Percentiles rank a stretch among this genome's conserved stretches.
phyloP scores from a whole-genome alignment of 1,284 basidiomycete species.

The Microbotryum scabiosae region DNA sequence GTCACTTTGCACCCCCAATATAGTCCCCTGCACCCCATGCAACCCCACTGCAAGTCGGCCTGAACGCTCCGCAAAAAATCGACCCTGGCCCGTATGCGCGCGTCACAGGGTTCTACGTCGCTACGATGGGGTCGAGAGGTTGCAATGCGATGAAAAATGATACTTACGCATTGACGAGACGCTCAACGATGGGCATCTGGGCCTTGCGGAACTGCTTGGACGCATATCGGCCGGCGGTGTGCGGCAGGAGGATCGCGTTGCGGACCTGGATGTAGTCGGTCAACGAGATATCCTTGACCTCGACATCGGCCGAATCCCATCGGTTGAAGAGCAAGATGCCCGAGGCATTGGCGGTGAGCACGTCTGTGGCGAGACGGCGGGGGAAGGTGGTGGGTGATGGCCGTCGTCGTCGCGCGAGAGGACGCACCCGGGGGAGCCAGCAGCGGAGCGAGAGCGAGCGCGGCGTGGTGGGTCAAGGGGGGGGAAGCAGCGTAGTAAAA shows the following conservation, averaged over 20 bases:
- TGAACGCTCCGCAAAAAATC: too few species aligned
- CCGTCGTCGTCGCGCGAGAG: too few species aligned
- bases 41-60: too few species aligned
- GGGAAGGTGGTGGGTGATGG: too few species aligned
- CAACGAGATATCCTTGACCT: conserved; percentile 98
- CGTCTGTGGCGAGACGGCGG: conserved; percentile 3
- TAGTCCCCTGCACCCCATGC: too few species aligned
- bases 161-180: conserved; percentile 88
- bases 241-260: conserved; percentile 54
- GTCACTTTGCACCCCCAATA: too few species aligned
- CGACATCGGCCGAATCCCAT: conserved; percentile 82
- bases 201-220: conserved; percentile 99
- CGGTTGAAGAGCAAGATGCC: conserved; percentile 86
- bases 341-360: conserved; percentile 30
- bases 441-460: too few species aligned
- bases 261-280: conserved; percentile 99
- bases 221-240: conserved; percentile 98
- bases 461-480: too few species aligned
- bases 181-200: conserved; percentile 99
- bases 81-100: too few species aligned
- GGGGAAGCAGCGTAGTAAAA: not conserved
- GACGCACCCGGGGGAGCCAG: too few species aligned
- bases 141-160: not conserved
- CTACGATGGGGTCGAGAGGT: too few species aligned
- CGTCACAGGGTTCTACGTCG: too few species aligned